Evolutionary conservation across 106 monocot genomes (phyloP).

Genomic region (Apostasia shenzhenica): DNA sequence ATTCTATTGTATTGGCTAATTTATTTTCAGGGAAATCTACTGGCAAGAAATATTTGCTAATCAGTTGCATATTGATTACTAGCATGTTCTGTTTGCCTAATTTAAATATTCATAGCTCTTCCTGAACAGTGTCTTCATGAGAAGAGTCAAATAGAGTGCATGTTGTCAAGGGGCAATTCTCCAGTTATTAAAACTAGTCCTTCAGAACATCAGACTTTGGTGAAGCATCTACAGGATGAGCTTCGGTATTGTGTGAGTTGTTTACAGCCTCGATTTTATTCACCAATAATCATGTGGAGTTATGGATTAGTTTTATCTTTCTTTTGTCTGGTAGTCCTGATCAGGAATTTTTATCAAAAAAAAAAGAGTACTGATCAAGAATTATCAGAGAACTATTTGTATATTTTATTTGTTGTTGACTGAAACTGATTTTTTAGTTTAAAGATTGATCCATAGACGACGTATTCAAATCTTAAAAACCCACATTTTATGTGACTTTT

Average conservation of each 20-base stretch:
- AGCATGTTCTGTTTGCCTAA: too few relatives aligned
- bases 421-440: neutral
- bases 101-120: neutral
- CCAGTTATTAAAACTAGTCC: constrained; percentile 15
- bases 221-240: constrained; percentile 57
- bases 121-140: constrained; percentile 37
- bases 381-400: neutral
- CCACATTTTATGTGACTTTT: too few relatives aligned
- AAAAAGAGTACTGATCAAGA: too few relatives aligned
- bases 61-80: too few relatives aligned
- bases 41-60: too few relatives aligned
- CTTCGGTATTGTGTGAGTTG: constrained; percentile 45
- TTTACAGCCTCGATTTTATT: neutral
- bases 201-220: constrained; percentile 35
- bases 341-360: too few relatives aligned
- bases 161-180: constrained; percentile 14
- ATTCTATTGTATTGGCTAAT: too few relatives aligned
- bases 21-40: too few relatives aligned
- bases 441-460: too few relatives aligned
- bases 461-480: too few relatives aligned
- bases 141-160: constrained; percentile 36
- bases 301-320: neutral
- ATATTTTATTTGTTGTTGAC: neutral
- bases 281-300: too few relatives aligned
- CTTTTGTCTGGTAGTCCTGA: neutral